Conservation (phyloP, 257 asterid species). For the Apocynum venetum region DNA sequence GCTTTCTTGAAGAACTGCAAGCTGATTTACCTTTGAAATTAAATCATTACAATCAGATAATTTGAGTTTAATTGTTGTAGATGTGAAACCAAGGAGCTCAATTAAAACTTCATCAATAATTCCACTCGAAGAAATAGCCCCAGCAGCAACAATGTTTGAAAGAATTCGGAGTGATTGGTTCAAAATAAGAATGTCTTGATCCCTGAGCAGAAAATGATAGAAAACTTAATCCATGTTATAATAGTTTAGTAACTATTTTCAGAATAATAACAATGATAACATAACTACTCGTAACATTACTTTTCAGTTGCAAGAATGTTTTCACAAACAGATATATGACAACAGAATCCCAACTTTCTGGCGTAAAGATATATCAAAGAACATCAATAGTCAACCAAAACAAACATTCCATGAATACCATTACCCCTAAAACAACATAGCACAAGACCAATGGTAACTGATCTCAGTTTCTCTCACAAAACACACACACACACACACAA, state of each 20-base stretch:
- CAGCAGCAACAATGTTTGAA: constrained; percentile 75
- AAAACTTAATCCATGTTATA: constrained; percentile 2
- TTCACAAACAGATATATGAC: not conserved
- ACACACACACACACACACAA: not conserved
- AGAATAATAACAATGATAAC: not conserved
- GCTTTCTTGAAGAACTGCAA: constrained; percentile 5
- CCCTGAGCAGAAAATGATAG: constrained; percentile 45
- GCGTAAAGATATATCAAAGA: not conserved
- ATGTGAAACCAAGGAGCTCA: constrained; percentile 61
- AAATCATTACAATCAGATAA: constrained; percentile 61
- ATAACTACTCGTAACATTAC: not conserved
- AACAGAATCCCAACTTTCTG: not conserved
- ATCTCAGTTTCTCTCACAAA: not conserved
- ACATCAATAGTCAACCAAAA: not conserved
- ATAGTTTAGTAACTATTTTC: not conserved
- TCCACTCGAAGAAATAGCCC: constrained; percentile 66
- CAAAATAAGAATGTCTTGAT: constrained; percentile 50
- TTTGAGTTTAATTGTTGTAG: constrained; percentile 43
- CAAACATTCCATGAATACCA: not conserved
- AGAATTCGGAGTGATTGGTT: constrained; percentile 85
- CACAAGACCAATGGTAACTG: not conserved
- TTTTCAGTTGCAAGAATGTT: not conserved
- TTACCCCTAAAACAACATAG: not conserved
- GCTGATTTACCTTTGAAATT: constrained; percentile 67
- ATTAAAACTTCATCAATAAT: constrained; percentile 61